These are phyloP conservation scores for Cercospora nicotianae DNA, from an alignment of 2,329 filamentous ascomycete species.

Conservation along the genomic window DNA sequence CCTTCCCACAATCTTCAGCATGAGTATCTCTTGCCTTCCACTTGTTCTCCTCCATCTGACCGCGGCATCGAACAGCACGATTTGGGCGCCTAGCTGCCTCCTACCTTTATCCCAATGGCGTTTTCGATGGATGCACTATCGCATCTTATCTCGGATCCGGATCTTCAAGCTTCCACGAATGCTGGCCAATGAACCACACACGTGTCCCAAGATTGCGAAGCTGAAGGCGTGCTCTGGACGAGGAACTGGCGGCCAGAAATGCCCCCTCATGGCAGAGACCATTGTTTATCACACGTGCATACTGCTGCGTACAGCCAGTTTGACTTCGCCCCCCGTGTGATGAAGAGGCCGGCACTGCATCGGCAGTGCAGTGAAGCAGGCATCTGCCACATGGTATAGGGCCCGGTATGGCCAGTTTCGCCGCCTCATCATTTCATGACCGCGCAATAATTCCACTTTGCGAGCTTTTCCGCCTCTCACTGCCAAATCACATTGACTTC, in stretches of 20 bases:
- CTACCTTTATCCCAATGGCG: background rate
- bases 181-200: conserved; percentile 9
- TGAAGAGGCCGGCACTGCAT: background rate
- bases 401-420: background rate
- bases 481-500: background rate
- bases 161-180: background rate
- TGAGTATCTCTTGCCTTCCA: background rate
- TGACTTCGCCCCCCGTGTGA: background rate
- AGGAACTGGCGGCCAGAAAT: background rate
- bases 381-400: background rate
- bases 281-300: background rate
- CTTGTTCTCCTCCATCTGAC: background rate
- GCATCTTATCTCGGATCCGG: conserved; percentile 1
- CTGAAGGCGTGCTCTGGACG: background rate
- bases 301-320: background rate
- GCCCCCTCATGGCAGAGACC: background rate
- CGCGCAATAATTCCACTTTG: background rate
- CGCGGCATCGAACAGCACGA: background rate
- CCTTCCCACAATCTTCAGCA: background rate
- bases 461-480: background rate
- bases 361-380: background rate
- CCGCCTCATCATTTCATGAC: background rate
- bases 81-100: background rate
- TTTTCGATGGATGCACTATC: background rate
- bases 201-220: background rate